Evolutionary conservation across 768 basidiomycete genomes (phyloP).

Genomic region (Leucosporidium scottii): DNA sequence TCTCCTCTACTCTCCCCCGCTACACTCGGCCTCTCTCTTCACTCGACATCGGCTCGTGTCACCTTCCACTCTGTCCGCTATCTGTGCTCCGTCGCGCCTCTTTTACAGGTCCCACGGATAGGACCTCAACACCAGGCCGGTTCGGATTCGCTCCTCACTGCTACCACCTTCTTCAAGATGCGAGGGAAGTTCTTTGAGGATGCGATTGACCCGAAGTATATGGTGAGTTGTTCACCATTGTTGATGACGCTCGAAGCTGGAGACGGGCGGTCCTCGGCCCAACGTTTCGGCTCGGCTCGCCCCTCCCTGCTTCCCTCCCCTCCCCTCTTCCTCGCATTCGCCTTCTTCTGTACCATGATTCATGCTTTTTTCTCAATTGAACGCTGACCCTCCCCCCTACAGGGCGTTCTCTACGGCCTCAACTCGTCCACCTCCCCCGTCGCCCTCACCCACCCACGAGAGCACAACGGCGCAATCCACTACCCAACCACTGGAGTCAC

Average conservation of each 20-base stretch:
- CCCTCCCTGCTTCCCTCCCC: too few relatives aligned
- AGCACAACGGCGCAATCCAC: conserved; percentile 29
- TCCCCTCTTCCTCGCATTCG: too few relatives aligned
- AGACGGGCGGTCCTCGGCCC: too few relatives aligned
- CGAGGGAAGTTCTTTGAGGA: conserved; percentile 85
- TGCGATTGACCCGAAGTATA: conserved; percentile 60
- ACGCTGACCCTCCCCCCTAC: background rate
- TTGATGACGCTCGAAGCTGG: too few relatives aligned
- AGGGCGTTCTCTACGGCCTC: conserved; percentile 33
- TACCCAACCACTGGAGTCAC: conserved; percentile 16
- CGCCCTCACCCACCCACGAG: conserved; percentile 18
- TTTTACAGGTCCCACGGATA: conserved; percentile 68
- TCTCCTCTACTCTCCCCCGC: background rate
- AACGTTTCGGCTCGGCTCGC: too few relatives aligned
- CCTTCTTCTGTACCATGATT: too few relatives aligned
- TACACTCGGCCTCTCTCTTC: background rate
- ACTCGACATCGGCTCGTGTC: background rate
- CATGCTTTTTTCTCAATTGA: background rate
- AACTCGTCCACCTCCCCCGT: conserved; percentile 17
- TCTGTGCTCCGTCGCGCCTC: background rate
- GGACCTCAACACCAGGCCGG: conserved; percentile 92
- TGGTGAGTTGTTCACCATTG: too few relatives aligned
- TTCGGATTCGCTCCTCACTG: conserved; percentile 89
- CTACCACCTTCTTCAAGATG: conserved; percentile 94
- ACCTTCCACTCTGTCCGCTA: background rate